Evolutionary conservation across 345 rosid genomes (phyloP).

Genomic region (Eucalyptus caleyi): DNA sequence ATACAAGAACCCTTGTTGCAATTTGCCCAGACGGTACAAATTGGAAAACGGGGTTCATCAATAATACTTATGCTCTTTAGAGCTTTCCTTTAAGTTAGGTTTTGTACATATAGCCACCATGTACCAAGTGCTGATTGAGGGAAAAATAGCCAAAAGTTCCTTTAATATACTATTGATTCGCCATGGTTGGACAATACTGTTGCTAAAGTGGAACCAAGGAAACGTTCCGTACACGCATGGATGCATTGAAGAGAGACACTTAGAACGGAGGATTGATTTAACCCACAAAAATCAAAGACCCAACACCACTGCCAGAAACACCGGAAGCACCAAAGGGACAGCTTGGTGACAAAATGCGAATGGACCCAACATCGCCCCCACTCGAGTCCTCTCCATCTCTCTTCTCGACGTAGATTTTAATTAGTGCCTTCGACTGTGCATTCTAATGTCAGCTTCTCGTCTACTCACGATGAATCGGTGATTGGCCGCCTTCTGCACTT

Average conservation of each 20-base stretch:
- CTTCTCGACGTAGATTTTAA: background rate
- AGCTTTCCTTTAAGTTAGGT: background rate
- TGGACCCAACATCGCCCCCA: background rate
- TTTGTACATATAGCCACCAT: background rate
- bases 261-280: background rate
- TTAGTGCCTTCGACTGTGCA: background rate
- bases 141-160: background rate
- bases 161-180: background rate
- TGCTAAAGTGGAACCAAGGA: background rate
- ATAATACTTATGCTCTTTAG: background rate
- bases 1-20: background rate
- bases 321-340: conserved; percentile 1
- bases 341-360: background rate
- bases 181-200: background rate
- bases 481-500: background rate
- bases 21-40: background rate
- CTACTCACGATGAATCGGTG: background rate
- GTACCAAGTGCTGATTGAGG: background rate
- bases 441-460: background rate
- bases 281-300: background rate
- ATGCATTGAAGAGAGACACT: background rate
- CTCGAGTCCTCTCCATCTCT: background rate
- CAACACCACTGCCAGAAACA: conserved; percentile 2
- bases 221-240: background rate
- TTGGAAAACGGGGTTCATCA: background rate